These are phyloP conservation scores for Phytophthora aleatoria DNA, from an alignment of 352 stramenopile species.

Conservation along the genomic window DNA sequence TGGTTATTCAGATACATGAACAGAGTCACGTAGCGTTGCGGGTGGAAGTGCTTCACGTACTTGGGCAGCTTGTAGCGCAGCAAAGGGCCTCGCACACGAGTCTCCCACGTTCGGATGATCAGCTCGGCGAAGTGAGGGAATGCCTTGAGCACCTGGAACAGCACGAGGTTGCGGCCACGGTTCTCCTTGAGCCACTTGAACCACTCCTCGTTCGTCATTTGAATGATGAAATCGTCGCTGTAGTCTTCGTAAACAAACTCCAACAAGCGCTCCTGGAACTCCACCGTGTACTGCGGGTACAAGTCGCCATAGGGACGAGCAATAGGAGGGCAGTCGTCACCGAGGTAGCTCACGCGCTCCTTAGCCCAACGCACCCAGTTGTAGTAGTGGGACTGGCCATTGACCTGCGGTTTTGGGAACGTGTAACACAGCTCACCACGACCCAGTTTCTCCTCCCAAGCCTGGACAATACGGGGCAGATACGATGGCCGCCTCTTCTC, in stretches of 20 bases:
- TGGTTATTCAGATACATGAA: conserved; percentile 98
- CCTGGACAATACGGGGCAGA: conserved; percentile 52
- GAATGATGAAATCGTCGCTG: conserved; percentile 50
- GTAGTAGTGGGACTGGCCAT: conserved; percentile 71
- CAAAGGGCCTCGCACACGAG: conserved; percentile 32
- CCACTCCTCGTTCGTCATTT: conserved; percentile 65
- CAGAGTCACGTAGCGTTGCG: conserved; percentile 96
- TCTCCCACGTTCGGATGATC: conserved; percentile 71
- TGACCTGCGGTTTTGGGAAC: conserved; percentile 59
- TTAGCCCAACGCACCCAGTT: conserved; percentile 84
- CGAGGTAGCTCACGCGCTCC: conserved; percentile 69
- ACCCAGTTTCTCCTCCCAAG: conserved; percentile 66
- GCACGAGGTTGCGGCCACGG: conserved; percentile 55
- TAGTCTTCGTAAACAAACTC: conserved; percentile 68
- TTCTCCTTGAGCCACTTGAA: conserved; percentile 74
- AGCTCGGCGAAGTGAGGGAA: conserved; percentile 66
- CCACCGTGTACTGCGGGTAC: conserved; percentile 78
- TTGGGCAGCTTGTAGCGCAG: conserved; percentile 64
- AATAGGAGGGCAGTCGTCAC: conserved; percentile 45
- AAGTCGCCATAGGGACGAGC: conserved; percentile 52
- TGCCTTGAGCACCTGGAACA: conserved; percentile 61
- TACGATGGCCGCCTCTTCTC: conserved; percentile 53
- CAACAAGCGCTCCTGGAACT: conserved; percentile 62
- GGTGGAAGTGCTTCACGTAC: conserved; percentile 79
- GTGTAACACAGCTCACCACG: conserved; percentile 63